Conservation (phyloP, 2,329 filamentous ascomycete genomes). For the Aspergillus sp. region DNA sequence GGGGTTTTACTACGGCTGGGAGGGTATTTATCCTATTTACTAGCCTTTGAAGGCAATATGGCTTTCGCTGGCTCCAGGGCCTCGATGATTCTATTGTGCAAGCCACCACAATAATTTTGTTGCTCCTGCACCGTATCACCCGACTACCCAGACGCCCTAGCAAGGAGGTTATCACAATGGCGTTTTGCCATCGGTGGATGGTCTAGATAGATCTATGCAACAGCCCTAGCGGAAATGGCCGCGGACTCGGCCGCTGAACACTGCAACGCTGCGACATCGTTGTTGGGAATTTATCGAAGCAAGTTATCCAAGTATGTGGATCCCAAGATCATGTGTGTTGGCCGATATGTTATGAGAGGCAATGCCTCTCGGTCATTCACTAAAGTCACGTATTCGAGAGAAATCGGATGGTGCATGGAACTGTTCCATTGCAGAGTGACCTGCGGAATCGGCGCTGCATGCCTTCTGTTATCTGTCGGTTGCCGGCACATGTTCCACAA, state of each 20-base stretch:
- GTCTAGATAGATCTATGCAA: constrained; percentile 1
- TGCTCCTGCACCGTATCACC: constrained; percentile 3
- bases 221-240: background rate
- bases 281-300: background rate
- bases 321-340: background rate
- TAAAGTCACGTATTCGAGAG: background rate
- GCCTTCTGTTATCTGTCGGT: background rate
- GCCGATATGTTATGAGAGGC: background rate
- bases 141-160: background rate
- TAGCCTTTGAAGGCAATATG: background rate
- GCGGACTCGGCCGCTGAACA: background rate
- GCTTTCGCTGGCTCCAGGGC: background rate
- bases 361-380: background rate
- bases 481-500: background rate
- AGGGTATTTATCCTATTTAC: background rate
- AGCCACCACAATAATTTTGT: background rate
- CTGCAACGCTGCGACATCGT: background rate
- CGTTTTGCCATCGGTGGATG: background rate
- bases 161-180: background rate
- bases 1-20: background rate
- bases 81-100: constrained; percentile 3
- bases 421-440: background rate
- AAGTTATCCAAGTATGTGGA: background rate
- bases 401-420: background rate
- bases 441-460: background rate